Percentiles rank a stretch among this genome's conserved stretches.
Evolutionary conservation across 306 rosid genomes (phyloP).

Genomic region (Parietaria judaica): DNA sequence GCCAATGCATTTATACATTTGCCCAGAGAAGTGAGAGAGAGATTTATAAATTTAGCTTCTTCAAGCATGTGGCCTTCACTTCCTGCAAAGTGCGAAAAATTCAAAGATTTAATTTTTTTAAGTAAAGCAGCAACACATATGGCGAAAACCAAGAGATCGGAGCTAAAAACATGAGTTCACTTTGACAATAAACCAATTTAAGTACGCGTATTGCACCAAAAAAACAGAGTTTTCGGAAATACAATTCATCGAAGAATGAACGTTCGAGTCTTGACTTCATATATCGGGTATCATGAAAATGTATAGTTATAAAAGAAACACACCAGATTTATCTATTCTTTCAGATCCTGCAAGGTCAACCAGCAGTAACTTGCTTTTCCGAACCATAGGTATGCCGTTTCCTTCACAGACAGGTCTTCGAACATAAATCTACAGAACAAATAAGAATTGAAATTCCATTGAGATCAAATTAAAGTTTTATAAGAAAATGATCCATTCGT

Average conservation of each 20-base stretch:
- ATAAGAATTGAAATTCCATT: neutral
- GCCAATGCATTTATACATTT: constrained; percentile 80
- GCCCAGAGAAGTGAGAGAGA: constrained; percentile 67
- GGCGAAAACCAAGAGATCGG: neutral
- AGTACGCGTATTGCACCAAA: neutral
- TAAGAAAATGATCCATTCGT: neutral
- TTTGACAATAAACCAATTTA: neutral
- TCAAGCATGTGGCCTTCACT: constrained; percentile 65
- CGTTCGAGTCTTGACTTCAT: neutral
- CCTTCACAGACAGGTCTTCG: constrained; percentile 40
- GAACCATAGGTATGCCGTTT: constrained; percentile 36
- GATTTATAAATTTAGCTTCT: constrained; percentile 69
- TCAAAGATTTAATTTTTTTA: neutral
- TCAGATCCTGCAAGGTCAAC: constrained; percentile 81
- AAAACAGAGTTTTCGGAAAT: constrained; percentile 4
- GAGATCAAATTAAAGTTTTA: neutral
- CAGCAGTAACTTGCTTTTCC: constrained; percentile 59
- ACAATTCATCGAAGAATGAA: neutral
- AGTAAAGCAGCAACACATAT: neutral
- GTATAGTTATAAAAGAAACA: constrained; percentile 12
- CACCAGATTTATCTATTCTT: constrained; percentile 66
- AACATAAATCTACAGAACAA: constrained; percentile 35
- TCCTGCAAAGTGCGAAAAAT: constrained; percentile 34
- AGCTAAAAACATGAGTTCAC: neutral
- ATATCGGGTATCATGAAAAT: neutral